These are phyloP conservation scores for Aureobasidium namibiae DNA, from an alignment of 2,329 filamentous ascomycete genomes.

Conservation along the genomic window DNA sequence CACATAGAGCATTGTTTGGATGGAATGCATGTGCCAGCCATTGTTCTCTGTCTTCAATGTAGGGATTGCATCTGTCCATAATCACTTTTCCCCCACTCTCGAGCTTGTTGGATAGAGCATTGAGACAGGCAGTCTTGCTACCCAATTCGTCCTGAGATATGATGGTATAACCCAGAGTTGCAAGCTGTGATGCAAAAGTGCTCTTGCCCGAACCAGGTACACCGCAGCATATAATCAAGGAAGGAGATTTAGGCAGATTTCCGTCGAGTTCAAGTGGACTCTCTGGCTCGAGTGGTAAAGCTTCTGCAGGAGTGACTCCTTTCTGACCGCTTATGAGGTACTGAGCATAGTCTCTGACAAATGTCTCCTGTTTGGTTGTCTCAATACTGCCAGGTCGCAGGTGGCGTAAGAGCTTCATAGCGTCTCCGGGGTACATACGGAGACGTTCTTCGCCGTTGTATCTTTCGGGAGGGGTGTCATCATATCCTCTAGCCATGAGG, in stretches of 20 bases:
- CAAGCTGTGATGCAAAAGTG: slow-evolving; percentile 1
- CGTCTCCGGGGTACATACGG: background rate
- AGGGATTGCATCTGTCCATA: slow-evolving; percentile 13
- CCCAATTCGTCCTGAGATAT: slow-evolving; percentile 14
- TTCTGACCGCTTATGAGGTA: background rate
- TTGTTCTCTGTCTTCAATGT: background rate
- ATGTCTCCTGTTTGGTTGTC: slow-evolving; percentile 9
- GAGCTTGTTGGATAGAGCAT: slow-evolving; percentile 3
- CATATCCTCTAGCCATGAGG: slow-evolving; percentile 11
- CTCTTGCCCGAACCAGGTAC: slow-evolving; percentile 15
- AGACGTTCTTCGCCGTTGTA: background rate
- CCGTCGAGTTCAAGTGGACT: background rate
- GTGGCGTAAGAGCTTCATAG: slow-evolving; percentile 9
- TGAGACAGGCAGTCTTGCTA: slow-evolving; percentile 4
- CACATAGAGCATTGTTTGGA: background rate
- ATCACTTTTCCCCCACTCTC: background rate
- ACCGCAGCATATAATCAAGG: slow-evolving; percentile 11
- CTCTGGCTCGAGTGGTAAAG: background rate
- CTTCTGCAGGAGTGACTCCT: too few species aligned
- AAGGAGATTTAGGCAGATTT: background rate
- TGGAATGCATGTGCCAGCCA: slow-evolving; percentile 11
- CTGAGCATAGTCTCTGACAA: slow-evolving; percentile 10
- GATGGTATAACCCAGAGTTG: background rate
- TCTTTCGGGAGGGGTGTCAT: background rate
- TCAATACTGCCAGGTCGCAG: slow-evolving; percentile 16